These are phyloP conservation scores for Aspergillus uvarum DNA, from an alignment of 2,329 filamentous ascomycete genomes.

Conservation along the genomic window DNA sequence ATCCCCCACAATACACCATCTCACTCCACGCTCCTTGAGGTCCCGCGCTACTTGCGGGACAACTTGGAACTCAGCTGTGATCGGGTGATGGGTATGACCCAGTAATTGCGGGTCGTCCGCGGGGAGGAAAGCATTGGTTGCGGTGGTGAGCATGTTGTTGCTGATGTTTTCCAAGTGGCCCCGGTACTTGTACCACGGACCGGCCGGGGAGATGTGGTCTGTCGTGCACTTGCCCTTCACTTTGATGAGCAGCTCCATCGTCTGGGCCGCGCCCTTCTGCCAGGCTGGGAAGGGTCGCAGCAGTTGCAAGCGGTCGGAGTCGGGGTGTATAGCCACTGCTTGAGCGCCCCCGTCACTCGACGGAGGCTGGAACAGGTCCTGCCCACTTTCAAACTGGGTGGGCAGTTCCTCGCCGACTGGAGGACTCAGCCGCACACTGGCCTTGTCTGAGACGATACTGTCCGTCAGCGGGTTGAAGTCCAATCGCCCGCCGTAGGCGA, in stretches of 20 bases:
- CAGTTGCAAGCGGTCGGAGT: slow-evolving; percentile 21
- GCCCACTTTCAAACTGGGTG: slow-evolving; percentile 76
- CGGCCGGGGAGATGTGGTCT: slow-evolving; percentile 82
- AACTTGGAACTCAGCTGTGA: slow-evolving; percentile 73
- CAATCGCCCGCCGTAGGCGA: slow-evolving; percentile 68
- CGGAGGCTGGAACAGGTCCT: slow-evolving; percentile 57
- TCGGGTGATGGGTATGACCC: slow-evolving; percentile 53
- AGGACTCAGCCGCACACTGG: slow-evolving; percentile 77
- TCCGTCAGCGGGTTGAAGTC: slow-evolving; percentile 21
- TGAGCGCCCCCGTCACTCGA: slow-evolving; percentile 9
- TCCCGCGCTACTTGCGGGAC: slow-evolving; percentile 89
- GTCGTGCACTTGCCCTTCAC: slow-evolving; percentile 89
- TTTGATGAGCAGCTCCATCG: slow-evolving; percentile 91
- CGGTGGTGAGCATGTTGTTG: slow-evolving; percentile 98
- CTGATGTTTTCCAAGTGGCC: slow-evolving; percentile 98
- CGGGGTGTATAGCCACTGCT: slow-evolving; percentile 11
- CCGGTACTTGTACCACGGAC: slow-evolving; percentile 96
- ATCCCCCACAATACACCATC: slow-evolving; percentile 94
- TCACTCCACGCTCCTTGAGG: slow-evolving; percentile 90
- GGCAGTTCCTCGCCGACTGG: slow-evolving; percentile 76
- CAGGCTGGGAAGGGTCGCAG: slow-evolving; percentile 17
- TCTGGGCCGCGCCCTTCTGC: slow-evolving; percentile 62
- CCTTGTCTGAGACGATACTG: slow-evolving; percentile 33
- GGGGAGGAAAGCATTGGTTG: slow-evolving; percentile 67
- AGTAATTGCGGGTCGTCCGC: slow-evolving; percentile 27